These are phyloP conservation scores for Alternaria angustiovoidea DNA, from an alignment of 2,329 filamentous ascomycete genomes.

Conservation along the genomic window DNA sequence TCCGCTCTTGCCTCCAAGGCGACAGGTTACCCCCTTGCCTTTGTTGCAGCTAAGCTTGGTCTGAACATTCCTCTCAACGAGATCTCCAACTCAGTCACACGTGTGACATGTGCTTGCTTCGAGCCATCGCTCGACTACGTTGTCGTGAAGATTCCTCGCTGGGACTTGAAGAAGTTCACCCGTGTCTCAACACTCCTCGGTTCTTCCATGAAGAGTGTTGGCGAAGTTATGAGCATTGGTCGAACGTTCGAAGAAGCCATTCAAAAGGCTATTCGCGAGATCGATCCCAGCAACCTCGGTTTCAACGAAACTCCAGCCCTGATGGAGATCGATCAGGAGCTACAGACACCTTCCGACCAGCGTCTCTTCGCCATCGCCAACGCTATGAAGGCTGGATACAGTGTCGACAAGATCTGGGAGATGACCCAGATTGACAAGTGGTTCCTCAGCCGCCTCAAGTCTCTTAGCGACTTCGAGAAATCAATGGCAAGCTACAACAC, in stretches of 20 bases:
- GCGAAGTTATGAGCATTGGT: conserved; percentile 98
- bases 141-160: conserved; percentile 97
- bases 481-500: conserved; percentile 75
- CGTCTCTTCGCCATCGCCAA: conserved; percentile 97
- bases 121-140: conserved; percentile 98
- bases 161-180: conserved; percentile 99
- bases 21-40: conserved; percentile 93
- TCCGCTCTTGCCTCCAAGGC: conserved; percentile 96
- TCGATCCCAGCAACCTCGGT: conserved; percentile 93
- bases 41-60: conserved; percentile 96
- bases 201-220: conserved; percentile 99
- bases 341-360: conserved; percentile 97
- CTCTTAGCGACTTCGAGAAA: conserved; percentile 87
- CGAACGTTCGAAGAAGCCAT: conserved; percentile 98
- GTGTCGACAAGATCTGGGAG: conserved; percentile 96
- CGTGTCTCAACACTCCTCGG: conserved; percentile 94
- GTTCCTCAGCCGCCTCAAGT: conserved; percentile 93
- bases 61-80: conserved; percentile 94
- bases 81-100: conserved; percentile 94
- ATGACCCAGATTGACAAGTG: conserved; percentile 99
- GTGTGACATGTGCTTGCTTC: conserved; percentile 95
- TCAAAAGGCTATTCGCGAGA: conserved; percentile 94
- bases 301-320: conserved; percentile 86
- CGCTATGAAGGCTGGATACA: conserved; percentile 93
- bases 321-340: conserved; percentile 94